Conservation (phyloP, 495 filamentous ascomycete genomes). For the Hyaloscypha hepaticicola region DNA sequence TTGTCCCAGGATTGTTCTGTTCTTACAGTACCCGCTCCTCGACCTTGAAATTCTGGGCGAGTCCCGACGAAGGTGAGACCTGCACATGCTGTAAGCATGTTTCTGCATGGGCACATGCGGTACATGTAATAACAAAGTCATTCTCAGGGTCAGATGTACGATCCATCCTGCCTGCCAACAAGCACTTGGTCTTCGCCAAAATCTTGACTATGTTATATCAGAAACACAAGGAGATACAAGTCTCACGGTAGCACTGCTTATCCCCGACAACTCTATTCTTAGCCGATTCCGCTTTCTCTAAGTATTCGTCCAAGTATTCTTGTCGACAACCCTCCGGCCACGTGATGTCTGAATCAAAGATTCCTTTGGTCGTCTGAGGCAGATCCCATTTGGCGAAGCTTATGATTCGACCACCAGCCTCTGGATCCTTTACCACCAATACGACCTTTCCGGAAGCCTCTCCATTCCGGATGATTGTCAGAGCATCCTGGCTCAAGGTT, state of each 20-base stretch:
- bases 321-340: conserved; percentile 37
- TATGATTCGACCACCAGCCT: conserved; percentile 28
- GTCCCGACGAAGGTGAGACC: conserved; percentile 44
- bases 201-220: neutral
- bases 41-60: conserved; percentile 41
- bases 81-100: conserved; percentile 23
- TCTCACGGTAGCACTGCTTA: conserved; percentile 36
- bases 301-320: conserved; percentile 38
- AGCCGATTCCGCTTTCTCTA: conserved; percentile 33
- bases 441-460: conserved; percentile 29
- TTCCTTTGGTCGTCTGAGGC: conserved; percentile 26
- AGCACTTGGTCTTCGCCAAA: neutral
- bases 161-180: neutral
- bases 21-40: conserved; percentile 40
- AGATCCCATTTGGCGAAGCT: conserved; percentile 44
- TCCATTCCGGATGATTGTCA: conserved; percentile 30
- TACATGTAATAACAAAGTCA: neutral
- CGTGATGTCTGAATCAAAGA: conserved; percentile 27
- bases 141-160: neutral
- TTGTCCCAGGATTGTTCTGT: no score
- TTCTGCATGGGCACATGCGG: neutral
- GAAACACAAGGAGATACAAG: conserved; percentile 6
- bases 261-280: conserved; percentile 34
- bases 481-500: conserved; percentile 33
- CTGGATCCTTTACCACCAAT: conserved; percentile 36